Base-by-base conservation (phyloP, 106 monocot genomes). In the Phalaenopsis equestris region DNA sequence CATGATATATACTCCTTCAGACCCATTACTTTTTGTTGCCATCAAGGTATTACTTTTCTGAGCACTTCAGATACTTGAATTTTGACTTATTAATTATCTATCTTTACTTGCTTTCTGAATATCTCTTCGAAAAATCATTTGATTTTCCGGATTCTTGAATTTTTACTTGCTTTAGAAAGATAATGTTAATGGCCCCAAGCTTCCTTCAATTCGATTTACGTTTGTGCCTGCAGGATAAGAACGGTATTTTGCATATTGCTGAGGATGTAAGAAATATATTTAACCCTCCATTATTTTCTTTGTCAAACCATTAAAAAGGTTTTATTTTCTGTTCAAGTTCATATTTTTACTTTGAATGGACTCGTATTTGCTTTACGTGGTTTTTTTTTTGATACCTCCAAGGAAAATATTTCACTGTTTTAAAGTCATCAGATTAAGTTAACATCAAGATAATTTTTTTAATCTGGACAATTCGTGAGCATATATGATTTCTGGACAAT, bases 1-100 rank as follows among this genome's bases (percentile, higher is more conserved):
- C 79, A 98, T 98, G 97, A 91, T 98, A 41, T 98, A 98, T 77
- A 94, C 97, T 45, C 97, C 97, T 79, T 92, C 91, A 67, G 97
- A 98, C 85, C 97, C 97, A 56, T 87, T 94, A 80, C 82, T 94
- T 42, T 98, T 98, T 83, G 92, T 98, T 82, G 92, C 92, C 75
- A 82, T 89, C 39, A 98, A 90, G 94, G 96, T 96, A 86, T 78
- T 52, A 12, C 7, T 76, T 72, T 45, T 78, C 46, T 68, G 48
- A 41, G 4, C 42, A n/a, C 55, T 36, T 3, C 24, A 78, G 58
- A 61, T 67, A 11, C 41, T 57, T 39, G 2, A 43, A 21, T n/a
- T 64, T 64, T 23, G 6, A 52, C 52, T 52, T 52, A 52, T 52
- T 52, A n/a, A 5, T 64, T 9, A n/a, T 64, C 64, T 9, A n/a